These are phyloP conservation scores for Ehretia macrophylla DNA, from an alignment of 257 asterid genomes.

Conservation along the genomic window DNA sequence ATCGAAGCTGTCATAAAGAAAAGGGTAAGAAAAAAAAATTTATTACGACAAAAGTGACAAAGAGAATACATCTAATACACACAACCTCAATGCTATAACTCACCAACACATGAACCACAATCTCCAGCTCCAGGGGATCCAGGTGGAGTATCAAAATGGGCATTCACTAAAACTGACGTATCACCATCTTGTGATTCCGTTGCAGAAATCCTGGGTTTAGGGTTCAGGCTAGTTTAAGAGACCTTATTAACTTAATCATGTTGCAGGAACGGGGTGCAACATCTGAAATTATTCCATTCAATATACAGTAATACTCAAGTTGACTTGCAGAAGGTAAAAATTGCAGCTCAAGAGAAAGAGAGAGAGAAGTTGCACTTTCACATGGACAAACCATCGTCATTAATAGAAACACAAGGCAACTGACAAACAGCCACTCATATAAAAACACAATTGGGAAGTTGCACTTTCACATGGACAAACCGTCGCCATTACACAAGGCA, in stretches of 20 bases:
- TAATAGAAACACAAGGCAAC: too few relatives aligned
- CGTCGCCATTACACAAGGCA: too few relatives aligned
- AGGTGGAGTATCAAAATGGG: constrained; percentile 87
- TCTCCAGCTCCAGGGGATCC: constrained; percentile 99
- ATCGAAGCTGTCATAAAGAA: constrained; percentile 68
- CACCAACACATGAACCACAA: constrained; percentile 99
- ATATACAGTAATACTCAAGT: neutral
- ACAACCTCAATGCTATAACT: constrained; percentile 23
- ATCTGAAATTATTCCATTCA: neutral
- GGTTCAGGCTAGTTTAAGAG: constrained; percentile 11
- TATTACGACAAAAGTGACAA: constrained; percentile 18
- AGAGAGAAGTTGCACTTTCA: too few relatives aligned
- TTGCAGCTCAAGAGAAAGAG: too few relatives aligned
- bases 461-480: too few relatives aligned
- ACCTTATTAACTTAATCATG: constrained; percentile 11
- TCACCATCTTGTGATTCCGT: constrained; percentile 63
- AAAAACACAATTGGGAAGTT: too few relatives aligned
- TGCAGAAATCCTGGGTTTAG: constrained; percentile 70
- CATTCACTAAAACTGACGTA: constrained; percentile 75
- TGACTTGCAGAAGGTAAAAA: neutral
- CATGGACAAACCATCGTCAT: too few relatives aligned
- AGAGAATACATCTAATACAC: neutral
- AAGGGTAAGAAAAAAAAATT: constrained; percentile 15
- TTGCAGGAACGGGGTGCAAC: neutral
- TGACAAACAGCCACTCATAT: too few relatives aligned